Evolutionary conservation across 208 protist genomes (phyloP).

Genomic region (Leishmania turanica): DNA sequence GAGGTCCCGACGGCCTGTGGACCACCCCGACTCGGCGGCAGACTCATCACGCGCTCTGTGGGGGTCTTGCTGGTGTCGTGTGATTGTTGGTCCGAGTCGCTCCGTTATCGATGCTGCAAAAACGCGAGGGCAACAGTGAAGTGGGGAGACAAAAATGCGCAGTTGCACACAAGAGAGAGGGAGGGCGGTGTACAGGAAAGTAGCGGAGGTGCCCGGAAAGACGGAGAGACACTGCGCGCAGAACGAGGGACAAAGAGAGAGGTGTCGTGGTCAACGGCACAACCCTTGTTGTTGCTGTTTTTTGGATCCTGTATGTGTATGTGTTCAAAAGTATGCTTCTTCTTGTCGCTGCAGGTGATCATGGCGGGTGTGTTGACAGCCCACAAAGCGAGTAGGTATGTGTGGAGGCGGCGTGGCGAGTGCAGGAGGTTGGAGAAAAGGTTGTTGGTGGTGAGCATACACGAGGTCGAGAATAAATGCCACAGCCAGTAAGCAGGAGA

Average conservation of each 20-base stretch:
- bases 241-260: not conserved
- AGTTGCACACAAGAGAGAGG: not conserved
- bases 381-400: not conserved
- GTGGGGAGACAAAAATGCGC: not conserved
- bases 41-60: not conserved
- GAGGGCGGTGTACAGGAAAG: not conserved
- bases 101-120: not conserved
- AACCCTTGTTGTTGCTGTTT: not conserved
- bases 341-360: not conserved
- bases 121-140: not conserved
- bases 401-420: not conserved
- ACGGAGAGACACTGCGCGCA: slow-evolving; percentile 3
- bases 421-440: not conserved
- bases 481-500: not conserved
- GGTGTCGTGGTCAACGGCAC: not conserved
- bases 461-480: not conserved
- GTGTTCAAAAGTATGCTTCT: not conserved
- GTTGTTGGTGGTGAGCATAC: not conserved
- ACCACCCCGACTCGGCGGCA: not conserved
- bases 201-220: slow-evolving; percentile 12
- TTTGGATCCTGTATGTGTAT: not conserved
- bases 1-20: not conserved
- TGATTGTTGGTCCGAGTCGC: not conserved
- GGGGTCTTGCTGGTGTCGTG: not conserved
- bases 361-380: not conserved